Conservation (phyloP, 2,329 filamentous ascomycete genomes). For the Chrysoporthe puriensis region DNA sequence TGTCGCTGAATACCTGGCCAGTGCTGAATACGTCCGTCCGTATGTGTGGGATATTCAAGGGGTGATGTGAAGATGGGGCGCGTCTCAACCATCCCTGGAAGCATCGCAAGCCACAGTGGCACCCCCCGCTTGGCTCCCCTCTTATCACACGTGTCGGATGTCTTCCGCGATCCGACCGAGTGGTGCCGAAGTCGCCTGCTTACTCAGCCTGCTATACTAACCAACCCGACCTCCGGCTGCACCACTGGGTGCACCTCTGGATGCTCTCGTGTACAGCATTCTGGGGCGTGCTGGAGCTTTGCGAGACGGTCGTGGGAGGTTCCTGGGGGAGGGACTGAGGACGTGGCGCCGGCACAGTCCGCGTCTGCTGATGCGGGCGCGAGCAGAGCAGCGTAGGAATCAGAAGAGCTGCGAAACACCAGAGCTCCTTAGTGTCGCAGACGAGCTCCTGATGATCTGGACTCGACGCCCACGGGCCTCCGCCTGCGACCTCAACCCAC, state of each 20-base stretch:
- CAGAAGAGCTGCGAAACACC: conserved; percentile 9
- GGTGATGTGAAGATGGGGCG: conserved; percentile 3
- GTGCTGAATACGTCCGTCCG: background rate
- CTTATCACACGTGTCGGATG: conserved; percentile 1
- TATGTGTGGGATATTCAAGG: conserved; percentile 3
- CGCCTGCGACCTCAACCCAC: background rate
- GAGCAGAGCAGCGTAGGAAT: background rate
- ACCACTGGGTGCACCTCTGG: too few species aligned
- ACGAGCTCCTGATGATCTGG: conserved; percentile 9
- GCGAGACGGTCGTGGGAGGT: background rate
- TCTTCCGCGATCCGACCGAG: background rate
- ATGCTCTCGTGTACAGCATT: too few species aligned
- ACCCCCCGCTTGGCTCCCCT: background rate
- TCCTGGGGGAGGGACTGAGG: background rate
- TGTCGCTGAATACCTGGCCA: background rate
- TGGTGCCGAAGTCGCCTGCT: background rate
- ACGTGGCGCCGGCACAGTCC: background rate
- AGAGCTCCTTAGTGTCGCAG: conserved; percentile 17
- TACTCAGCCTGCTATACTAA: background rate
- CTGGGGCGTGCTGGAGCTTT: background rate
- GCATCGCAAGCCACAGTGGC: background rate
- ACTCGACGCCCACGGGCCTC: background rate
- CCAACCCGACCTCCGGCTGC: too few species aligned
- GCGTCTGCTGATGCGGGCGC: background rate
- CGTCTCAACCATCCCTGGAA: conserved; percentile 3